Base-by-base conservation (phyloP, 805 yeast species). In the Candida chauliodis region DNA sequence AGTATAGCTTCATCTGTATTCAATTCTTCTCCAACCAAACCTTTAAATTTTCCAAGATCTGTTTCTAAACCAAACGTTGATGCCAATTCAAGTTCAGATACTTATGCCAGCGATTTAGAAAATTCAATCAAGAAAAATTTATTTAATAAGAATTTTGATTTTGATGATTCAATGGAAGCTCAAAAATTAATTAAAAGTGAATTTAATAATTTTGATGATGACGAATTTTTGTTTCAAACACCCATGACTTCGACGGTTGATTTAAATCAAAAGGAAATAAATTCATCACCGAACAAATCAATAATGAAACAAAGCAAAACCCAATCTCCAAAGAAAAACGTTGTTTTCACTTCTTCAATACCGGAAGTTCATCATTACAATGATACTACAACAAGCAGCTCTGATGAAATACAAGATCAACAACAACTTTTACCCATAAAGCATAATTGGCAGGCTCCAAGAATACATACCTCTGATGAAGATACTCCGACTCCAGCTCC, bases 71-170 rank as follows among this genome's bases (percentile, higher is more conserved):
- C 35, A 30, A 39, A n/a, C 31, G 40, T 27, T 34, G 71, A 64
- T 32, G 58, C 57, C 39, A 63, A 60, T 44, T 67, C 73, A 5
- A 56, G 66, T 36, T 61, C 71, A 3, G 74, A 68, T 36, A 68
- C 74, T 7, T 67, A 55, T 32, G 63, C 62, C 14, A 63, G 69
- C 43, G 69, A 66, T 18, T 30, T 26, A n/a, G 56, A 50, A 14
- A 26, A 26, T 16, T 15, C n/a, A 20, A 4, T 9, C 11, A 26
- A 4, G 8, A 25, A 16, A 11, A 27, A 9, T n/a, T 22, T 52
- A 3, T 47, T 54, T 38, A 53, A 48, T 21, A 32, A 56, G 20
- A 56, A 57, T 40, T 58, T 58, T 30, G 49, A 48, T 30, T 23
- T 46, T 29, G 46, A 49, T n/a, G 38, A 46, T 27, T 31, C 48